phyloP scores from a whole-genome alignment of 805 yeast genomes.

The Lachancea kluyveri region DNA sequence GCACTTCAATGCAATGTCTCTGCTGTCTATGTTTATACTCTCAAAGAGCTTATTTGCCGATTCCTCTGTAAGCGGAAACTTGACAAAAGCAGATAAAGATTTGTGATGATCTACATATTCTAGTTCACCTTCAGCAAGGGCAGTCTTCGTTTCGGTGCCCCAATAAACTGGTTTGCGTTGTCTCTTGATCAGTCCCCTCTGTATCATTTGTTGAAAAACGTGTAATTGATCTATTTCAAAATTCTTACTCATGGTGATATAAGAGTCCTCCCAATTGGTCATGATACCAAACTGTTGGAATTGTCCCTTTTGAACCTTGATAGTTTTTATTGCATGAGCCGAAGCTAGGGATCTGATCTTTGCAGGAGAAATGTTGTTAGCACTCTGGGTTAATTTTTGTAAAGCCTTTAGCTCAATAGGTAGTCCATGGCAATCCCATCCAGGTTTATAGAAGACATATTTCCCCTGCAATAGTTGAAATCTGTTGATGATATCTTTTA shows the following conservation, averaged over 20 bases:
- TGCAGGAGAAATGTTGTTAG: conserved; percentile 31
- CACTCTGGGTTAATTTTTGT: conserved; percentile 35
- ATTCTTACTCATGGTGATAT: conserved; percentile 61
- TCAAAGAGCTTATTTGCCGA: conserved; percentile 18
- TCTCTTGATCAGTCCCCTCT: conserved; percentile 64
- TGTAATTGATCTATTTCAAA: conserved; percentile 73
- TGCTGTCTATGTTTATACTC: too few species aligned
- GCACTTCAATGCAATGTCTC: conserved; percentile 25
- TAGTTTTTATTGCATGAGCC: conserved; percentile 62
- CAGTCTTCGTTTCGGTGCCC: conserved; percentile 93
- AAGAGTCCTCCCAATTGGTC: conserved; percentile 74
- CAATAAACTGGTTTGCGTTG: conserved; percentile 95
- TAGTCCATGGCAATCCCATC: conserved; percentile 99
- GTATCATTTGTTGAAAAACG: conserved; percentile 60
- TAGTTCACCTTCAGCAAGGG: conserved; percentile 93
- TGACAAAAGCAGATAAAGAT: conserved; percentile 63
- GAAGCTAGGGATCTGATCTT: conserved; percentile 63
- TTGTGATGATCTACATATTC: conserved; percentile 72
- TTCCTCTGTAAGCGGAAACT: conserved; percentile 47
- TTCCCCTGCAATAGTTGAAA: conserved; percentile 58
- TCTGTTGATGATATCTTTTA: conserved; percentile 81
- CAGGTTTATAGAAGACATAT: conserved; percentile 71
- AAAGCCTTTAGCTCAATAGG: conserved; percentile 91
- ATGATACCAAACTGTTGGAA: conserved; percentile 71
- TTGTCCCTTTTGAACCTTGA: conserved; percentile 53